Conservation (phyloP, 2,329 filamentous ascomycete species). For the Penicillium fuscoglaucum region DNA sequence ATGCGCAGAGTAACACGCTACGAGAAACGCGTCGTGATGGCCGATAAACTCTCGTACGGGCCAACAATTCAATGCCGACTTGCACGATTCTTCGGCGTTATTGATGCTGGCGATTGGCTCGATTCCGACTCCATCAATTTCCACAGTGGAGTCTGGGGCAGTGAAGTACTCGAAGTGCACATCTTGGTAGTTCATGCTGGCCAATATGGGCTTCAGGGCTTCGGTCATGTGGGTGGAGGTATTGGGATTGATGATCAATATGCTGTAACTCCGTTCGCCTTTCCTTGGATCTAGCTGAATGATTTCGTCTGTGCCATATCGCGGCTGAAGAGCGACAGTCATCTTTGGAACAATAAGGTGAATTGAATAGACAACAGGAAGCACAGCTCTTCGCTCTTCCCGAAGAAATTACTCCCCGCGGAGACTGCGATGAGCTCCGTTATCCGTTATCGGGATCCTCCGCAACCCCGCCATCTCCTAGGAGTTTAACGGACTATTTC, state of each 20-base stretch:
- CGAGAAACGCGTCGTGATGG: slow-evolving; percentile 69
- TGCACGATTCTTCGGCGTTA: slow-evolving; percentile 65
- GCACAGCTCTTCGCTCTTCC: neutral
- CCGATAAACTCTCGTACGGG: slow-evolving; percentile 50
- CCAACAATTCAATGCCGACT: slow-evolving; percentile 64
- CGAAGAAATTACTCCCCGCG: slow-evolving; percentile 2
- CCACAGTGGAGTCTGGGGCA: slow-evolving; percentile 35
- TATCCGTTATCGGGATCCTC: slow-evolving; percentile 21
- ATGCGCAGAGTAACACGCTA: slow-evolving; percentile 88
- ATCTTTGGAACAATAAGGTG: neutral
- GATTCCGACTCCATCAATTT: slow-evolving; percentile 32
- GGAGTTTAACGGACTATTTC: neutral
- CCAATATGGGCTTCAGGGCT: slow-evolving; percentile 43
- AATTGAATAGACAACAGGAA: too few species aligned
- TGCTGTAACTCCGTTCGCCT: slow-evolving; percentile 24
- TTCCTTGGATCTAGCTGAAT: slow-evolving; percentile 6
- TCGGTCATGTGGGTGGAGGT: slow-evolving; percentile 48
- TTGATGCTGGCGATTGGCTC: slow-evolving; percentile 74
- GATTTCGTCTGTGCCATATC: slow-evolving; percentile 1
- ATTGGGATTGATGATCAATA: slow-evolving; percentile 50
- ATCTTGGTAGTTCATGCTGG: slow-evolving; percentile 38
- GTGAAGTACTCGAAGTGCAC: slow-evolving; percentile 44
- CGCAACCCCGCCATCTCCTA: slow-evolving; percentile 21
- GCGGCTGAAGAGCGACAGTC: neutral
- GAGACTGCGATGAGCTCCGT: slow-evolving; percentile 8